Base-by-base conservation (phyloP, 805 yeast genomes). In the Lachancea waltii region DNA sequence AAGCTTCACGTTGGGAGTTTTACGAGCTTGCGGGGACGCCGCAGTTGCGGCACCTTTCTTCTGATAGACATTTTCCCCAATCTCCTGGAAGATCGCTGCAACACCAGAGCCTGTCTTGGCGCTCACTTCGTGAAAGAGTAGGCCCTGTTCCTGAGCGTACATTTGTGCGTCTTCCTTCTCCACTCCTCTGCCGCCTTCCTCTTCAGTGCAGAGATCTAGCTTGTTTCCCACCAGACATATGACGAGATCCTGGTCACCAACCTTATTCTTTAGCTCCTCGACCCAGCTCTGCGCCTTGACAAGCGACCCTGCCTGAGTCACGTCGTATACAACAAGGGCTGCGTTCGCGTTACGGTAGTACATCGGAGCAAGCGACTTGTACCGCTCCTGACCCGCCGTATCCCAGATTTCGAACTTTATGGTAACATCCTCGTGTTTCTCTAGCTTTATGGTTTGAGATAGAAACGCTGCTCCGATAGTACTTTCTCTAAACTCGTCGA, bases 391-490 rank as follows among this genome's bases (percentile, higher is more conserved):
- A 18, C 98, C 98, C 0, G 98, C 98, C 10, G 98, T 90, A 58
- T 90, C 98, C 95, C 92, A 81, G 36, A 81, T 78, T 52, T 81
- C 86, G 49, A 79, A 70, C 50, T 75, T 78, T 21, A 72, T 59
- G 3, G 56, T 50, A 3, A 46, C 50, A 20, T 51, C 52, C 41
- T 28, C 41, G 21, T 45, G 44, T 26, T 49, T 46, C 21, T 46
- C 47, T 11, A 60, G 47, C 36, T 67, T 67, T 9, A 83, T 68
- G 8, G 82, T 78, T 57, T 87, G 94, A 13, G 97, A 85, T 27
- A 92, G 72, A 61, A 90, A 92, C 0, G 97, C 98, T 3, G 98
- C 99, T n/a, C 99, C 99, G 39, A 92, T 92, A 2, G 98, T 92
- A 30, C 95, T 84, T 49, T 94, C 85, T 42, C 90, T 75, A 47